Conservation (phyloP, 441 rosid genomes). For the Populus trichocarpa region DNA sequence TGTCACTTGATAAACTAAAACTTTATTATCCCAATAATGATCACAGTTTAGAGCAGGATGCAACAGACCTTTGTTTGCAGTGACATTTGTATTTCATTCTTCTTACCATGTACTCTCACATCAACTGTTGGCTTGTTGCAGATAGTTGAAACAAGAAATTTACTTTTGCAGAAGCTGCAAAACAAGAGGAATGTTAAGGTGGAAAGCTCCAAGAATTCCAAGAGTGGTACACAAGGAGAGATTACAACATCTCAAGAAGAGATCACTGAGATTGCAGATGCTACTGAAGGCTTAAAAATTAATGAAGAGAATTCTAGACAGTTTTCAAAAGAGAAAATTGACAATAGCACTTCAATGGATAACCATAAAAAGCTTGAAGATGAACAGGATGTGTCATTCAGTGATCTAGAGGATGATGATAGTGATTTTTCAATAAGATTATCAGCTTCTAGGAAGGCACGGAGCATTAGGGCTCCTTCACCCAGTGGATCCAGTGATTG, state of each 20-base stretch:
- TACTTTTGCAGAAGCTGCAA: constrained; percentile 45
- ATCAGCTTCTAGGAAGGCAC: constrained; percentile 20
- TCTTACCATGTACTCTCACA: neutral
- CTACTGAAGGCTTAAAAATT: constrained; percentile 29
- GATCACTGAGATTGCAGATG: constrained; percentile 28
- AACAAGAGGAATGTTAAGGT: constrained; percentile 25
- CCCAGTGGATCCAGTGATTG: constrained; percentile 56
- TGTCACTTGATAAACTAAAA: neutral
- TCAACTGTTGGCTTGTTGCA: constrained; percentile 20
- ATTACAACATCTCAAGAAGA: constrained; percentile 18
- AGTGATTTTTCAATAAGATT: constrained; percentile 29
- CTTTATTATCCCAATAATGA: neutral
- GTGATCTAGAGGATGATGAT: constrained; percentile 59
- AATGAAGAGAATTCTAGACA: constrained; percentile 30
- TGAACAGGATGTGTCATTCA: constrained; percentile 54
- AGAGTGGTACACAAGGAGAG: constrained; percentile 17
- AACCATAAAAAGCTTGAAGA: constrained; percentile 25
- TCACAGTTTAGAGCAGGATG: neutral
- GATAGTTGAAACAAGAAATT: constrained; percentile 54
- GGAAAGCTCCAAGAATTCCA: constrained; percentile 20
- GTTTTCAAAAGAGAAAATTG: constrained; percentile 39
- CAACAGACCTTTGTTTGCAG: neutral
- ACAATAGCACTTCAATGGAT: constrained; percentile 21
- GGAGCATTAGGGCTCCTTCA: constrained; percentile 27
- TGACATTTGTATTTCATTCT: neutral